Base-by-base conservation (phyloP, 23 red algal species). In the Gracilaria caudata region DNA sequence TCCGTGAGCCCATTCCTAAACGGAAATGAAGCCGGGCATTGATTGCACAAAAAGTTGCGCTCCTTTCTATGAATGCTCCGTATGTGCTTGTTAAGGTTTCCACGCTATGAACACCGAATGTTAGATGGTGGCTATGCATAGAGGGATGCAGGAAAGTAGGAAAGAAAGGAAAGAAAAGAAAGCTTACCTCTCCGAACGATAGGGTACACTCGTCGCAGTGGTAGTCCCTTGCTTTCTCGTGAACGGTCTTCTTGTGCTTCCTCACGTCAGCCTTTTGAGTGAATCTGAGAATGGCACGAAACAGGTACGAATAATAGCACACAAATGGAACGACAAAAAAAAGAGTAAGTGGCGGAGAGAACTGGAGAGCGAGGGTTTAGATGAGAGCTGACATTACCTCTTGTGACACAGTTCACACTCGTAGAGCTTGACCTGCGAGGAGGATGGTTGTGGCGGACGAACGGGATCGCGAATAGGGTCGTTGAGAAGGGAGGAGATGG, bases 1-100 rank as follows among this genome's bases (percentile, higher is more conserved):
- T 89, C 85, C 12, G 68, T 89, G n/a, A 89, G 85, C n/a, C 89
- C 89, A 40, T 92, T 92, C 32, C 89, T 64, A 68, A 92, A 92
- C 7, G 81, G 81, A 35, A 92, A 92, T 3, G 89, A 73, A 33
- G 89, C 79, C 8, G 68, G 77, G 44, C 89, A 92, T 44, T 83
- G 81, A 11, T 84, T 79, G 70, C 89, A 92, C 10, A 78, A 40
- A 39, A 84, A 92, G 54, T 84, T 77, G 23, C 89, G 78, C 61
- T 92, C 89, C 36, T 84, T 83, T 54, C 81, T 61, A 39, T 92
- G 89, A 66, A 92, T 84, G 79, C 79, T 84, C 65, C 89, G 32
- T 24, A 92, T 37, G 28, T 92, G 89, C 54, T 92, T 92, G 66
- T 84, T 83, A 26, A 92, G 78, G 66, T 92, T 89, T 45, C 85